These are phyloP conservation scores for Lachnellula arida DNA, from an alignment of 2,329 filamentous ascomycete species.

Conservation along the genomic window DNA sequence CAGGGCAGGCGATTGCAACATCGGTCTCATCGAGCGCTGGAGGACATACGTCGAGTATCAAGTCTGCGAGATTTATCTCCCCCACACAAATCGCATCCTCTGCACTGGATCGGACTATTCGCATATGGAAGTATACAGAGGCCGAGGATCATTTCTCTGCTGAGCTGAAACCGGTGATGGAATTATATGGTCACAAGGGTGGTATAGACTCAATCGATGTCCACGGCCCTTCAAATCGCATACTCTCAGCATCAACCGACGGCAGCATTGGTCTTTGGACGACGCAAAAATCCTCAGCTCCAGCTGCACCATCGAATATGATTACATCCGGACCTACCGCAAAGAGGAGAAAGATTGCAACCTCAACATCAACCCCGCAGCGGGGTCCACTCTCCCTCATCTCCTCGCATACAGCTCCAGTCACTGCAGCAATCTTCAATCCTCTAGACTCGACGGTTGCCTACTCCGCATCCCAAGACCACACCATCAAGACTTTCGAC, in stretches of 20 bases:
- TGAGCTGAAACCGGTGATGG: conserved; percentile 64
- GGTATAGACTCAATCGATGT: conserved; percentile 71
- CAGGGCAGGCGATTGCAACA: conserved; percentile 77
- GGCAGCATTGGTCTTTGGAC: conserved; percentile 86
- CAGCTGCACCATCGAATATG: conserved; percentile 64
- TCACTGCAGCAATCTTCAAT: conserved; percentile 80
- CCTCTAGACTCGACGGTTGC: conserved; percentile 79
- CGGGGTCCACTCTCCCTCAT: conserved; percentile 76
- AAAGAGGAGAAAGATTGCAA: conserved; percentile 71
- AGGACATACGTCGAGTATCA: conserved; percentile 72
- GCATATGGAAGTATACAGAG: conserved; percentile 85
- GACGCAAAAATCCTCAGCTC: conserved; percentile 69
- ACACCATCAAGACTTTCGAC: conserved; percentile 87
- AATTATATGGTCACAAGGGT: conserved; percentile 78
- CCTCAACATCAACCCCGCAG: conserved; percentile 50
- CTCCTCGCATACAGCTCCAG: conserved; percentile 63
- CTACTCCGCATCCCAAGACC: conserved; percentile 88
- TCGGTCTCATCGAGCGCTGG: conserved; percentile 62
- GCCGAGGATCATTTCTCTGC: conserved; percentile 51
- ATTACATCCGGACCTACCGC: conserved; percentile 62
- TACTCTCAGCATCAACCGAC: conserved; percentile 83
- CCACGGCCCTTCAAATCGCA: conserved; percentile 66
- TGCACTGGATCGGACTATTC: conserved; percentile 77
- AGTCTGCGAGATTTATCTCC: conserved; percentile 78
- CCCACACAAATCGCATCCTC: conserved; percentile 75